Conservation (phyloP, 441 rosid species). For the Breynia disticha region DNA sequence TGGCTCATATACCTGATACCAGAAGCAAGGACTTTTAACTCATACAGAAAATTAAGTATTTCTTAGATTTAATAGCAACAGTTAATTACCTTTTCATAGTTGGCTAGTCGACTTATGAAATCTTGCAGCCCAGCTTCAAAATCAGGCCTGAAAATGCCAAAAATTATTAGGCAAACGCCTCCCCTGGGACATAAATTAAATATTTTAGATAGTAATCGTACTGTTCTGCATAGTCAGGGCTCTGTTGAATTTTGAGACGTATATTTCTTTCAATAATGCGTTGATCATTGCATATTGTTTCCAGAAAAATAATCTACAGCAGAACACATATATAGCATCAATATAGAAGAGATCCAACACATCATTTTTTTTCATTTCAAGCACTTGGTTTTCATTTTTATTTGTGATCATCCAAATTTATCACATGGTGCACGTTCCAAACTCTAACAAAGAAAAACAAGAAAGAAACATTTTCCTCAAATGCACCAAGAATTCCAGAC, state of each 20-base stretch:
- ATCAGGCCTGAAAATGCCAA: slow-evolving; percentile 63
- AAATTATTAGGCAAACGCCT: slow-evolving; percentile 20
- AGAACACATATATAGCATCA: slow-evolving; percentile 8
- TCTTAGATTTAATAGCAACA: not conserved
- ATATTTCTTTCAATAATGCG: slow-evolving; percentile 96
- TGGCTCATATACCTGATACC: slow-evolving; percentile 85
- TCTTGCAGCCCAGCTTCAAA: slow-evolving; percentile 83
- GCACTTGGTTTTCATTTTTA: too few species aligned
- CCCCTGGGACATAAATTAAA: slow-evolving; percentile 14
- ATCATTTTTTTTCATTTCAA: not conserved
- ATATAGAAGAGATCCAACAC: slow-evolving; percentile 11
- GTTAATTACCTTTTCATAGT: slow-evolving; percentile 65
- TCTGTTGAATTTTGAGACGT: slow-evolving; percentile 97
- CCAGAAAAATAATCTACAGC: slow-evolving; percentile 88
- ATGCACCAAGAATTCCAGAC: too few species aligned
- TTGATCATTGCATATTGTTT: slow-evolving; percentile 87
- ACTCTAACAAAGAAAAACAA: too few species aligned
- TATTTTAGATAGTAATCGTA: slow-evolving; percentile 30
- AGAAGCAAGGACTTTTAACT: slow-evolving; percentile 11
- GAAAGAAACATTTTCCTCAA: too few species aligned
- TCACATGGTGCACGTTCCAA: too few species aligned
- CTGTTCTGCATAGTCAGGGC: slow-evolving; percentile 99
- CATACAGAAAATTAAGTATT: not conserved
- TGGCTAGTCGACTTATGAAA: slow-evolving; percentile 75
- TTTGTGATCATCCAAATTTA: not conserved